A percentile compares a stretch with the other conserved stretches of the same genome.
Evolutionary conservation across 139 green algal species (phyloP).

Genomic region (Chlorella sp.): DNA sequence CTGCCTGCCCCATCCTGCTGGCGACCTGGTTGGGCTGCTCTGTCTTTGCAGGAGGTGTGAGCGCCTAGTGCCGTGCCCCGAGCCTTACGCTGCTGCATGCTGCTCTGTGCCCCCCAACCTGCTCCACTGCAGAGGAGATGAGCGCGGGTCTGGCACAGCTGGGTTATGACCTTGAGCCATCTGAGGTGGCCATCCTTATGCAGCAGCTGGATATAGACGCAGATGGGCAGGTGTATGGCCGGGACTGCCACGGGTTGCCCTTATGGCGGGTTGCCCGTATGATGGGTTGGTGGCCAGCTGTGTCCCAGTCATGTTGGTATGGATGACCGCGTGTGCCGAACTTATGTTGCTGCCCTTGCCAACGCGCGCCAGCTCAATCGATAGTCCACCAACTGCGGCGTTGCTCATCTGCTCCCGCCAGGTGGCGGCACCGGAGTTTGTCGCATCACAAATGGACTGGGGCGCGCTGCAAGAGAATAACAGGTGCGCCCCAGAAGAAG

Average conservation of each 20-base stretch:
- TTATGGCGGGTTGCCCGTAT: constrained; percentile 29
- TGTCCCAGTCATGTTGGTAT: no score
- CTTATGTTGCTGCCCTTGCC: no score
- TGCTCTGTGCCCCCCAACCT: no score
- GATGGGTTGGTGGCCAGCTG: no score
- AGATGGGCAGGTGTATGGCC: constrained; percentile 39
- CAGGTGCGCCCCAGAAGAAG: no score
- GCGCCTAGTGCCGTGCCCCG: no score
- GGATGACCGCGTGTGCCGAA: no score
- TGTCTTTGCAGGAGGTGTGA: not conserved
- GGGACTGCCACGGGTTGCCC: no score
- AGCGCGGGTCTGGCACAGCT: constrained; percentile 57
- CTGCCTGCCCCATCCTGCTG: not conserved
- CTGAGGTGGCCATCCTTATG: constrained; percentile 48
- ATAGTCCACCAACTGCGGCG: not conserved
- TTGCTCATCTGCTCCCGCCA: constrained; percentile 5
- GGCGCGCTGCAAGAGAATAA: constrained; percentile 47
- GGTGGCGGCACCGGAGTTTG: constrained; percentile 48
- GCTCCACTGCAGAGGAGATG: constrained; percentile 51
- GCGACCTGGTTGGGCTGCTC: constrained; percentile 19
- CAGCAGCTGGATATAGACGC: constrained; percentile 57
- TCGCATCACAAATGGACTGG: constrained; percentile 70
- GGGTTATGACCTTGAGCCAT: constrained; percentile 64
- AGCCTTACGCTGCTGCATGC: no score
- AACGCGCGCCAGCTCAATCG: no score